phyloP scores from a whole-genome alignment of 1,284 basidiomycete species.

The Takashimella koratensis region DNA sequence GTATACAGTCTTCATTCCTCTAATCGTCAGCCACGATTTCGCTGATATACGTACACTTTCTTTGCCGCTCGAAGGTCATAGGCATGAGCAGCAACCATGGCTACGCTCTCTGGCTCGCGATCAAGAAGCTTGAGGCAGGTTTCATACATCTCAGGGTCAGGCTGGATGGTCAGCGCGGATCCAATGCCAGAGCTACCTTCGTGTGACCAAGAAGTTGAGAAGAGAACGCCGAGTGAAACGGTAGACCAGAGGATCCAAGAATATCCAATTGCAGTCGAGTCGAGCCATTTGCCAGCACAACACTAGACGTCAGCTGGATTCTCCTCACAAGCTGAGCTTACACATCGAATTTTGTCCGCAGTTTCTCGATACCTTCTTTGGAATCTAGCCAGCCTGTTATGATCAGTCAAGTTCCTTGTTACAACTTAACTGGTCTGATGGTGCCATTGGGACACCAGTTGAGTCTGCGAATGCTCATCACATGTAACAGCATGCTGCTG shows the following conservation, averaged over 20 bases:
- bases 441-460: constrained; percentile 17
- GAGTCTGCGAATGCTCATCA: neutral
- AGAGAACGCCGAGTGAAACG: constrained; percentile 21
- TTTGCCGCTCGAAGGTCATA: constrained; percentile 16
- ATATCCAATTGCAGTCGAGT: constrained; percentile 25
- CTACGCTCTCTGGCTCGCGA: constrained; percentile 6
- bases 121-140: constrained; percentile 9
- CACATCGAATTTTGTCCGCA: constrained; percentile 12
- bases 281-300: constrained; percentile 24
- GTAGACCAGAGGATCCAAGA: constrained; percentile 15
- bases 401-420: neutral
- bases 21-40: neutral
- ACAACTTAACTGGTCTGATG: constrained; percentile 6
- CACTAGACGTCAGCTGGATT: constrained; percentile 1
- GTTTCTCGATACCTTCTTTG: constrained; percentile 9
- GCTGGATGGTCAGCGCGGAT: constrained; percentile 10
- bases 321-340: constrained; percentile 1
- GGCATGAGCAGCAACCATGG: constrained; percentile 20
- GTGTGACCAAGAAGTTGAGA: constrained; percentile 22
- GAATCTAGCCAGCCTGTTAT: constrained; percentile 18
- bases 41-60: constrained; percentile 10
- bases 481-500: neutral
- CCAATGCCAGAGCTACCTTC: constrained; percentile 7
- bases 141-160: constrained; percentile 14
- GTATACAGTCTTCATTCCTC: constrained; percentile 18